Conservation (phyloP, 1,284 basidiomycete species). For the Mycena citricolor region DNA sequence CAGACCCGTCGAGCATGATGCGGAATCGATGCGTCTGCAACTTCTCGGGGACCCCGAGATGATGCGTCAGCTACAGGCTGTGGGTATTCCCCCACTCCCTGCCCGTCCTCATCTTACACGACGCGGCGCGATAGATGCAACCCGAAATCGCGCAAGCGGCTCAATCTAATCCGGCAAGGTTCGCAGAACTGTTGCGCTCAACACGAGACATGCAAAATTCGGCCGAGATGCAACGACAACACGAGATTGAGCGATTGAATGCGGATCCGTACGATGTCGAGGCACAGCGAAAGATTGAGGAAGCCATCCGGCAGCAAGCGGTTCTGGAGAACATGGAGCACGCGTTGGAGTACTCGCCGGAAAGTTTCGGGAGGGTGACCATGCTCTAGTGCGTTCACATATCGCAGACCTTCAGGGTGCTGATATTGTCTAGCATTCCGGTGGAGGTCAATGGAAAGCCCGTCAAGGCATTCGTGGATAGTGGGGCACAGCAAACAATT, state of each 20-base stretch:
- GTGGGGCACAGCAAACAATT: conserved; percentile 95
- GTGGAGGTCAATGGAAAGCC: conserved; percentile 91
- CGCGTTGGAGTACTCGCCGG: conserved; percentile 90
- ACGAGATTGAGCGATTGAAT: conserved; percentile 71
- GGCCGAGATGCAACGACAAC: conserved; percentile 55
- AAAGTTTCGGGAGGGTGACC: conserved; percentile 90
- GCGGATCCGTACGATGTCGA: conserved; percentile 90
- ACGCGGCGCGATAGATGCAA: conserved; percentile 49
- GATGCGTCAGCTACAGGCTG: conserved; percentile 74
- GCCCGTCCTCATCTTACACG: conserved; percentile 2
- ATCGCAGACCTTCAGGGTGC: conserved; percentile 3
- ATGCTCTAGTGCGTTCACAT: conserved; percentile 85
- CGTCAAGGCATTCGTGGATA: conserved; percentile 97
- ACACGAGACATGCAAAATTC: conserved; percentile 58
- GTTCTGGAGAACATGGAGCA: conserved; percentile 91
- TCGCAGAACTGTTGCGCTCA: conserved; percentile 71
- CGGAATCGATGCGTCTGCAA: conserved; percentile 89
- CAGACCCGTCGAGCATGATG: conserved; percentile 70
- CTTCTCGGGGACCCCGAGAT: conserved; percentile 80
- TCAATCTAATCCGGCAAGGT: conserved; percentile 64
- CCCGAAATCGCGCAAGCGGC: conserved; percentile 81
- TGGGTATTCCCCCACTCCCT: conserved; percentile 34
- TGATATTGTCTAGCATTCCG: conserved; percentile 52
- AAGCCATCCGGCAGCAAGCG: conserved; percentile 87
- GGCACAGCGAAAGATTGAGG: conserved; percentile 91